Evolutionary conservation across 2,329 filamentous ascomycete species (phyloP).

Genomic region (Ophiostoma sp.): DNA sequence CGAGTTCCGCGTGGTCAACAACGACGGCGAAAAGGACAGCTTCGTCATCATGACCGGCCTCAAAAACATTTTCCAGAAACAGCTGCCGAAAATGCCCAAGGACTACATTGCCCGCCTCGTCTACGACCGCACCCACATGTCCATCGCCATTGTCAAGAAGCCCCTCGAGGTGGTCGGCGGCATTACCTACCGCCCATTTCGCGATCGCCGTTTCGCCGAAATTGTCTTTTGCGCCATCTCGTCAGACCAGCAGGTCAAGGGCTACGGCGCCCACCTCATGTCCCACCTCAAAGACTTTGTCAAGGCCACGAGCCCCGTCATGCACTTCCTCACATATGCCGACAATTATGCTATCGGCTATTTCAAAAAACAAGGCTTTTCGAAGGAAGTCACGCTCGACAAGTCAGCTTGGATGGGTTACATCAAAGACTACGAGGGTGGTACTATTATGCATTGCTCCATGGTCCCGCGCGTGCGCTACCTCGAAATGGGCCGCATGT

Average conservation of each 20-base stretch:
- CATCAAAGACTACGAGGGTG: slow-evolving; percentile 98
- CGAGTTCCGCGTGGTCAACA: slow-evolving; percentile 96
- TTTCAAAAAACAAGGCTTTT: slow-evolving; percentile 98
- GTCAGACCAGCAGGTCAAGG: slow-evolving; percentile 97
- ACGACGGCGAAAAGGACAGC: slow-evolving; percentile 80
- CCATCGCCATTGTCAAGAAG: slow-evolving; percentile 95
- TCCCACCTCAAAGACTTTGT: slow-evolving; percentile 97
- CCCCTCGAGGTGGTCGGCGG: slow-evolving; percentile 93
- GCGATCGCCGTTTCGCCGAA: slow-evolving; percentile 86
- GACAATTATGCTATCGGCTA: slow-evolving; percentile 99
- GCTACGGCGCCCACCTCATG: slow-evolving; percentile 97
- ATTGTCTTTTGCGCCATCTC: slow-evolving; percentile 98
- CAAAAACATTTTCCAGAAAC: slow-evolving; percentile 98
- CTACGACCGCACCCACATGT: slow-evolving; percentile 93
- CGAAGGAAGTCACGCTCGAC: slow-evolving; percentile 93
- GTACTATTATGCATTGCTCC: slow-evolving; percentile 98
- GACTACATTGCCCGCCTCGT: slow-evolving; percentile 97
- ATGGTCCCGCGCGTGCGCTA: slow-evolving; percentile 96
- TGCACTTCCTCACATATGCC: slow-evolving; percentile 98
- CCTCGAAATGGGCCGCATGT: slow-evolving; percentile 85
- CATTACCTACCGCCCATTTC: slow-evolving; percentile 94
- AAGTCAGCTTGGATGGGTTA: slow-evolving; percentile 97
- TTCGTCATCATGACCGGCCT: slow-evolving; percentile 91
- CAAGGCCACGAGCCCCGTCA: slow-evolving; percentile 90
- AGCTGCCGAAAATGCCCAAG: slow-evolving; percentile 98